These are phyloP conservation scores for Tricholoma bakamatsutake DNA, from an alignment of 768 basidiomycete species.

Conservation along the genomic window DNA sequence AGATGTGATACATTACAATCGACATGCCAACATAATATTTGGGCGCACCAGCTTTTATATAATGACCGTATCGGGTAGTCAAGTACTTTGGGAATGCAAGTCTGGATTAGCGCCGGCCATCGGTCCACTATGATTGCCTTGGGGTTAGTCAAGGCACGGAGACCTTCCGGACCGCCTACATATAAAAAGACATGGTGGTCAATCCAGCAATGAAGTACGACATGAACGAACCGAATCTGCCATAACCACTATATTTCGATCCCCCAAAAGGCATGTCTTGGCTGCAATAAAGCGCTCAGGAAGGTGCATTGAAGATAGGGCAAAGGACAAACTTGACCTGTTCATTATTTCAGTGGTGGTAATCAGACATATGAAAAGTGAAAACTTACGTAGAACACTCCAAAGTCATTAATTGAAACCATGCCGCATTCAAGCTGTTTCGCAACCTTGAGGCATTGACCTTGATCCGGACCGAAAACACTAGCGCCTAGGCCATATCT, in stretches of 20 bases:
- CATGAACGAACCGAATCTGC: constrained; percentile 69
- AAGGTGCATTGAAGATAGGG: constrained; percentile 4
- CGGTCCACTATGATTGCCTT: constrained; percentile 87
- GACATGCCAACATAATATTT: constrained; percentile 1
- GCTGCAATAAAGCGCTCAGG: constrained; percentile 21
- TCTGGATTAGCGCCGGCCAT: constrained; percentile 79
- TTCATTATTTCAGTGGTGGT: not conserved
- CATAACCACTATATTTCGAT: constrained; percentile 86
- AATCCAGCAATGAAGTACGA: not conserved
- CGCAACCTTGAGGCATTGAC: constrained; percentile 74
- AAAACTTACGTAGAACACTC: constrained; percentile 70
- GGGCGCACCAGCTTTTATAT: constrained; percentile 63
- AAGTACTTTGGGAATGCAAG: constrained; percentile 76
- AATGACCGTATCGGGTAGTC: constrained; percentile 83
- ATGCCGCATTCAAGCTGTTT: constrained; percentile 86
- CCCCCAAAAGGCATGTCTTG: constrained; percentile 98
- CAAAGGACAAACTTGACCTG: constrained; percentile 59
- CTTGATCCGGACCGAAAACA: constrained; percentile 86
- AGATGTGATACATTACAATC: constrained; percentile 1
- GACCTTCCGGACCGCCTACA: constrained; percentile 89
- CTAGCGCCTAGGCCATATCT: constrained; percentile 89
- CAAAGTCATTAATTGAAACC: constrained; percentile 97
- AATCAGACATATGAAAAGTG: not conserved
- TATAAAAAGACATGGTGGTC: constrained; percentile 5
- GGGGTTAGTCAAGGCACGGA: constrained; percentile 80